phyloP scores from a whole-genome alignment of 225 moss, liverwort and hornwort species.

The Climacium dendroides region DNA sequence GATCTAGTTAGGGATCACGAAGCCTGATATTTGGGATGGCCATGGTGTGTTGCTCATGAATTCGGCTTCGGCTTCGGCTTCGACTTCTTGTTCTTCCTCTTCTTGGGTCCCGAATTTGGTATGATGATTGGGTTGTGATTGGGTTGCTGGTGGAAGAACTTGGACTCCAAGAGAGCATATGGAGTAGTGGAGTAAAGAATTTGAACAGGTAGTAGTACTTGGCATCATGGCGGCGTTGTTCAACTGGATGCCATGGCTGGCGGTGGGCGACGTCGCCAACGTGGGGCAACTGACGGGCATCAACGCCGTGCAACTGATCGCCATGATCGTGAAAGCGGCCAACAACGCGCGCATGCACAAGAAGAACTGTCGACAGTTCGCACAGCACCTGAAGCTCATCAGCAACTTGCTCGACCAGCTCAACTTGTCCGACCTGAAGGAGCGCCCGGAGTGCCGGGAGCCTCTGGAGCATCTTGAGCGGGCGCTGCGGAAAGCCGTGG shows the following conservation, averaged over 20 bases:
- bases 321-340: slow-evolving; percentile 63
- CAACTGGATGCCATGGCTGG: slow-evolving; percentile 65
- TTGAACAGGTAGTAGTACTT: background rate
- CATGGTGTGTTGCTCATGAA: background rate
- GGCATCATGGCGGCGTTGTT: slow-evolving; percentile 21
- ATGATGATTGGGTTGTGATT: background rate
- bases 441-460: slow-evolving; percentile 71
- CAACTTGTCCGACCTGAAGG: slow-evolving; percentile 58
- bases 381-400: slow-evolving; percentile 81
- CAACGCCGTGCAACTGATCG: slow-evolving; percentile 63
- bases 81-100: background rate
- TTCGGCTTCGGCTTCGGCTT: background rate
- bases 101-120: background rate
- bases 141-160: background rate
- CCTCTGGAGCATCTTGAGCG: slow-evolving; percentile 78
- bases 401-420: slow-evolving; percentile 78
- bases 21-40: background rate
- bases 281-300: slow-evolving; percentile 52
- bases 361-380: slow-evolving; percentile 82
- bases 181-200: background rate
- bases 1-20: background rate
- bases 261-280: slow-evolving; percentile 68
- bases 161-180: background rate
- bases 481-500: slow-evolving; percentile 56
- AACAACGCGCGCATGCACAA: slow-evolving; percentile 93